phyloP scores from a whole-genome alignment of 768 basidiomycete species.

The Podaxis sp. region DNA sequence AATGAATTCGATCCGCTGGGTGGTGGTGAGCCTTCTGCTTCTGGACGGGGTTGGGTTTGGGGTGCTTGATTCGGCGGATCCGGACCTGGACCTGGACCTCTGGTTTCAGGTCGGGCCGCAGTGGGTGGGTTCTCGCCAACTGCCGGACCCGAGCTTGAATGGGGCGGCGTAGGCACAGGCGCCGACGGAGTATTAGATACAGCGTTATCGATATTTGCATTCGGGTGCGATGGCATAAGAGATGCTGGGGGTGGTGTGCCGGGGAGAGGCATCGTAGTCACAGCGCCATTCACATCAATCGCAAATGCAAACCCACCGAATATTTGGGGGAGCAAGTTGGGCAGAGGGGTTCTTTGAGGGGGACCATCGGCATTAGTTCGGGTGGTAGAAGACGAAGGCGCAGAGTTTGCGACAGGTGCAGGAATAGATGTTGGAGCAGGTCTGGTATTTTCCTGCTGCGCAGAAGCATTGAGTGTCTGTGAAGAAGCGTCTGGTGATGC shows the following conservation, averaged over 20 bases:
- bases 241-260: too few relatives aligned
- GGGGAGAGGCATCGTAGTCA: neutral
- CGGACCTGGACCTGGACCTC: neutral
- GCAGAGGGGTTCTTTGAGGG: neutral
- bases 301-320: too few relatives aligned
- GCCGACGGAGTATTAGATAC: too few relatives aligned
- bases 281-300: too few relatives aligned
- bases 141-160: too few relatives aligned
- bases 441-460: neutral
- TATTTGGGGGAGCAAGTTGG: neutral
- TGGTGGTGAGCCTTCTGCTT: neutral
- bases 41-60: neutral
- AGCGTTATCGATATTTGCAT: too few relatives aligned
- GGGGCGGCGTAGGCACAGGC: too few relatives aligned
- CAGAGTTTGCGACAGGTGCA: neutral
- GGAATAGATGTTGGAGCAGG: slow-evolving; percentile 1
- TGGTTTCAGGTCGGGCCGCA: too few relatives aligned
- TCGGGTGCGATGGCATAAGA: too few relatives aligned
- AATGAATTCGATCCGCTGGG: neutral
- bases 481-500: neutral
- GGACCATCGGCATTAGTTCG: neutral
- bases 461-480: neutral
- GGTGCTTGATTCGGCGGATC: neutral
- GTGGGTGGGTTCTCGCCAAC: too few relatives aligned
- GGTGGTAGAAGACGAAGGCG: neutral